phyloP scores from a whole-genome alignment of 768 basidiomycete genomes.

The Lactarius sanguifluus region DNA sequence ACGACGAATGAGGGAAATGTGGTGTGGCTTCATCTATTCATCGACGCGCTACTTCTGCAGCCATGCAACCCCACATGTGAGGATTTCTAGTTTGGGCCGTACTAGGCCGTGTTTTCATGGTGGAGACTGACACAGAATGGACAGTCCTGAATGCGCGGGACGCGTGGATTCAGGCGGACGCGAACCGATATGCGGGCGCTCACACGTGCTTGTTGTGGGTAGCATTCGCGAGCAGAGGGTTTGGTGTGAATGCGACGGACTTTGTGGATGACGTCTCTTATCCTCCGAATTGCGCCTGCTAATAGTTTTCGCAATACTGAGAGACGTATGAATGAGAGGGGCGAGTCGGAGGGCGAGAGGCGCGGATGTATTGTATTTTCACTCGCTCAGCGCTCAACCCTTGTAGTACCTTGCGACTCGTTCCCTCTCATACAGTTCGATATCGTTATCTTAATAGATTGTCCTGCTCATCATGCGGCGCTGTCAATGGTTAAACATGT shows the following conservation, averaged over 20 bases:
- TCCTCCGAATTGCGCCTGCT: conserved; percentile 32
- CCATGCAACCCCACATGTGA: conserved; percentile 50
- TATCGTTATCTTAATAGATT: too few relatives aligned
- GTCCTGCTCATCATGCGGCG: too few relatives aligned
- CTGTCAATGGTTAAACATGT: too few relatives aligned
- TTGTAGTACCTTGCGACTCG: too few relatives aligned
- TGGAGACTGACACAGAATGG: background rate
- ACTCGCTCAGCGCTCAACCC: too few relatives aligned
- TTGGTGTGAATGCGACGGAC: conserved; percentile 43
- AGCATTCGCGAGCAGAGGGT: conserved; percentile 50
- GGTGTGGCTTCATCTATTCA: conserved; percentile 51
- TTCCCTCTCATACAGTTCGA: too few relatives aligned
- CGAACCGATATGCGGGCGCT: conserved; percentile 45
- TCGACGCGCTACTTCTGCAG: conserved; percentile 50
- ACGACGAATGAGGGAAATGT: conserved; percentile 47
- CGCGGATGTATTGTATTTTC: background rate
- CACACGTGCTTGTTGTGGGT: conserved; percentile 48
- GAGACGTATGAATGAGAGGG: background rate
- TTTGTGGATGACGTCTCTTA: conserved; percentile 36
- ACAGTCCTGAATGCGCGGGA: conserved; percentile 48
- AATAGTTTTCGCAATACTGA: background rate
- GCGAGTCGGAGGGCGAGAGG: background rate
- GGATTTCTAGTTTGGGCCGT: conserved; percentile 25
- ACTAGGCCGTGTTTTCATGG: too few relatives aligned
- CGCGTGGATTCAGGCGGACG: conserved; percentile 54